Base-by-base conservation (phyloP, 345 rosid species). In the Noccaea caerulescens region DNA sequence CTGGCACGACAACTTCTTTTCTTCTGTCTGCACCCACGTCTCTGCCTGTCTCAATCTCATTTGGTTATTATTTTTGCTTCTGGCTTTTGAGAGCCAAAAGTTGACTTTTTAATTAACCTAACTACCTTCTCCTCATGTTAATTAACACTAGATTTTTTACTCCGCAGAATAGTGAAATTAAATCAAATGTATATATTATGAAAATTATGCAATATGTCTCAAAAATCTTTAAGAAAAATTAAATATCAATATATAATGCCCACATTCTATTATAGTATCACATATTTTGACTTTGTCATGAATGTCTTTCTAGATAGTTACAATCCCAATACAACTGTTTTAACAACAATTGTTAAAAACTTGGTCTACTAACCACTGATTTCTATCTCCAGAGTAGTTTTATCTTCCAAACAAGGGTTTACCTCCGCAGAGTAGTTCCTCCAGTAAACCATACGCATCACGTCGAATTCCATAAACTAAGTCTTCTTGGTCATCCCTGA, bases 11-110 rank as follows among this genome's bases (percentile, higher is more conserved):
- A 68, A 30, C 74, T 60, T 53, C 46, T 41, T 14, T 51, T 68
- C 63, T 53, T 25, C 69, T 75, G 72, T 58, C 55, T 60, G 73
- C 67, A 58, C 66, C 53, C 78, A 75, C 78, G 73, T 75, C 73
- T 44, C 63, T 53, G 9, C 63, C 73, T 75, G 68, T 60, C 78
- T 32, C 14, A 30, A 11, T 16, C 10, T 9, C 50, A 10, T 18
- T 25, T 44, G 0, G 13, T 46, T 56, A 3, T 57, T 73, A 27
- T 57, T 8, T 57, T 66, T 65, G 14, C 12, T 56, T 58, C 55
- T 63, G 27, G 9, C 65, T 63, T 62, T 45, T 36, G 13, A 0
- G 46, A 50, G 6, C 47, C 70, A 51, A 34, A 47, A 6, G 10
- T 63, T 63, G 57, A 16, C 45, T 44, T 43, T 42, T 43, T 61